Conservation (phyloP, 169 alveolate genomes). For the Eimeria tenella region DNA sequence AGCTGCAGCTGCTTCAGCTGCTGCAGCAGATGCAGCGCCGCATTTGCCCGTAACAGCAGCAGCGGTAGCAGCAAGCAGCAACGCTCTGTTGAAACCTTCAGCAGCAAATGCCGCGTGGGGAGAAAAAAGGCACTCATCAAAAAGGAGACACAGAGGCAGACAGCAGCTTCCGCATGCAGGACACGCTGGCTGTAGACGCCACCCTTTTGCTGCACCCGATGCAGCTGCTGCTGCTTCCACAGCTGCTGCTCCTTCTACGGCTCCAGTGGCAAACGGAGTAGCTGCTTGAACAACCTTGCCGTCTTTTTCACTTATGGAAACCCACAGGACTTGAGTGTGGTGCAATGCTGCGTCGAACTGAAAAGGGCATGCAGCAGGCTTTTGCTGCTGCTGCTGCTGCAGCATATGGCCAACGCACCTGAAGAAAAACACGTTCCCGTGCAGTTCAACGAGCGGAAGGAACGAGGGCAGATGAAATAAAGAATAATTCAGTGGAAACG, state of each 20-base stretch:
- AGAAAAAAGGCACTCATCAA: constrained; percentile 45
- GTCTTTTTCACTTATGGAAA: not conserved
- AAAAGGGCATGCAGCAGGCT: constrained; percentile 3
- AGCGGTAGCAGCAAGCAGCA: constrained; percentile 59
- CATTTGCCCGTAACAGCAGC: constrained; percentile 24
- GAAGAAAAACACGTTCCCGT: constrained; percentile 56
- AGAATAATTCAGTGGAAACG: constrained; percentile 14
- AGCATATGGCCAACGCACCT: constrained; percentile 5
- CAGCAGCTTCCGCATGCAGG: constrained; percentile 53
- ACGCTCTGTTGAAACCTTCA: not conserved
- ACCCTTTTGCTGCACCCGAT: constrained; percentile 28
- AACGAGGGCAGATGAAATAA: constrained; percentile 23
- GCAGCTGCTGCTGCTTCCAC: constrained; percentile 17
- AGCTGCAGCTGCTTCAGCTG: not conserved
- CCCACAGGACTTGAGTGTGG: constrained; percentile 23
- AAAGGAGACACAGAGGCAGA: constrained; percentile 54
- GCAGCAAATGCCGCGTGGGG: constrained; percentile 57
- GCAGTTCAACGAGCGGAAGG: constrained; percentile 13
- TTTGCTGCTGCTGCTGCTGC: constrained; percentile 47
- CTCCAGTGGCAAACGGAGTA: constrained; percentile 34
- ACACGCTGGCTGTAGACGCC: not conserved
- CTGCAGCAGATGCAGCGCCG: constrained; percentile 52
- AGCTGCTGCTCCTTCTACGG: not conserved
- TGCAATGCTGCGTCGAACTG: constrained; percentile 35
- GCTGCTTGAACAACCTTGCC: not conserved